These are phyloP conservation scores for Ottelia alismoides DNA, from an alignment of 106 monocot species.

Conservation along the genomic window DNA sequence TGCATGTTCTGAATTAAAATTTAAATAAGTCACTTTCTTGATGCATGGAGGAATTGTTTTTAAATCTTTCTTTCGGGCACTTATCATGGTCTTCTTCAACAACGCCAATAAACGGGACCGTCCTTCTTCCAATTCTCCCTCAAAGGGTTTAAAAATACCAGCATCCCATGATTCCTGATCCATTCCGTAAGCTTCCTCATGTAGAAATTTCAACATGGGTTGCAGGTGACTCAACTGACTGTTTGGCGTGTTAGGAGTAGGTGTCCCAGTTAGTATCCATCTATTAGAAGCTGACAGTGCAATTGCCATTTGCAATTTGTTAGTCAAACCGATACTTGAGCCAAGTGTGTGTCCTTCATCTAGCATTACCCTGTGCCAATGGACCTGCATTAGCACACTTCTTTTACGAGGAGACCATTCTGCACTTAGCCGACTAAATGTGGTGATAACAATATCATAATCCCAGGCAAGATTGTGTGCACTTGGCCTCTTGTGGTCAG, in stretches of 20 bases:
- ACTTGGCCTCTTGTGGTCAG: constrained; percentile 45
- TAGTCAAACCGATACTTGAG: constrained; percentile 77
- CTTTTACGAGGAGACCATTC: constrained; percentile 73
- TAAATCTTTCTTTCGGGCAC: constrained; percentile 83
- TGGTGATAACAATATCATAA: constrained; percentile 94
- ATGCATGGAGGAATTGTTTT: constrained; percentile 81
- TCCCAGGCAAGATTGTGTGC: constrained; percentile 93
- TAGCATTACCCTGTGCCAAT: constrained; percentile 85
- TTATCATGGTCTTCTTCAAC: constrained; percentile 78
- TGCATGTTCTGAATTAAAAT: constrained; percentile 81
- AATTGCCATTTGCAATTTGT: constrained; percentile 93
- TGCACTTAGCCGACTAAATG: constrained; percentile 79
- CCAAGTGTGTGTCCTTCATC: constrained; percentile 99
- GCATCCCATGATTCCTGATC: constrained; percentile 68
- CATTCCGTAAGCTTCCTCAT: constrained; percentile 80
- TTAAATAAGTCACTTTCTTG: constrained; percentile 56
- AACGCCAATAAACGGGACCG: constrained; percentile 37
- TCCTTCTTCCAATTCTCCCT: constrained; percentile 70
- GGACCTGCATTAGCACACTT: constrained; percentile 82
- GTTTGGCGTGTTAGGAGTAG: constrained; percentile 89
- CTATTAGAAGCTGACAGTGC: constrained; percentile 65
- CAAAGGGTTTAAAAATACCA: constrained; percentile 86
- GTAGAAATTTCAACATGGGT: constrained; percentile 95
- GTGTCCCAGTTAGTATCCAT: constrained; percentile 99
- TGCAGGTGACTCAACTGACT: constrained; percentile 87